phyloP scores from a whole-genome alignment of 2,329 filamentous ascomycete species.

The Plectosphaerella plurivora region DNA sequence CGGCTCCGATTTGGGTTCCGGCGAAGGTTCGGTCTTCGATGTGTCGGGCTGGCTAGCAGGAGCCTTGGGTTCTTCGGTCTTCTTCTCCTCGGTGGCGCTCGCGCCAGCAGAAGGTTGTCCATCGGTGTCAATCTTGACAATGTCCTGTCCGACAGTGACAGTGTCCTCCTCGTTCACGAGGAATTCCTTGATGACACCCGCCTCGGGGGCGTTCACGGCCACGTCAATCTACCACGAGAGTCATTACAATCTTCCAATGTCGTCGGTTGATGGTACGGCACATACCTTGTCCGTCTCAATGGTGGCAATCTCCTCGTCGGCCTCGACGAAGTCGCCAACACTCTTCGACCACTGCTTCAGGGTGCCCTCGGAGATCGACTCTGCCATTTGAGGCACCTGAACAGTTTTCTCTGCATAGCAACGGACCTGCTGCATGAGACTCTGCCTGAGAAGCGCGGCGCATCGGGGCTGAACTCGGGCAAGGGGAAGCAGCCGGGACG shows the following conservation, averaged over 20 bases:
- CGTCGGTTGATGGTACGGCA: neutral
- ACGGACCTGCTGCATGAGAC: constrained; percentile 53
- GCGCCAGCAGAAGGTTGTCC: constrained; percentile 11
- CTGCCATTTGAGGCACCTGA: constrained; percentile 96
- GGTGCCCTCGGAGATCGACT: constrained; percentile 97
- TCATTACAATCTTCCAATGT: neutral
- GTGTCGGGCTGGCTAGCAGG: neutral
- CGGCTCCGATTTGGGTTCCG: constrained; percentile 15
- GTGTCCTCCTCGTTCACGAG: constrained; percentile 92
- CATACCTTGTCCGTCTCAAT: constrained; percentile 97
- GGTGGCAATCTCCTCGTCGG: constrained; percentile 95
- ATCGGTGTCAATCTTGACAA: constrained; percentile 69
- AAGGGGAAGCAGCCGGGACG: constrained; percentile 37
- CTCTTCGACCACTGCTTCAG: constrained; percentile 92
- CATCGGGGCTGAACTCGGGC: constrained; percentile 28
- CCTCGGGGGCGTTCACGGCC: constrained; percentile 87
- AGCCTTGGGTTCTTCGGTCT: constrained; percentile 5
- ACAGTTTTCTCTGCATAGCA: constrained; percentile 76
- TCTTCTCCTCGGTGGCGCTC: constrained; percentile 31
- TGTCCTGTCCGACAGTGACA: constrained; percentile 87
- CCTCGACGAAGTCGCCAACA: constrained; percentile 89
- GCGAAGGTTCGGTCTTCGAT: neutral
- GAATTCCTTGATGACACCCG: constrained; percentile 88
- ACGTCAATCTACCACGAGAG: constrained; percentile 72
- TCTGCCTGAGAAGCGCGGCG: constrained; percentile 16